Conservation (phyloP, 352 stramenopile species). For the Phytophthora podocarpi region DNA sequence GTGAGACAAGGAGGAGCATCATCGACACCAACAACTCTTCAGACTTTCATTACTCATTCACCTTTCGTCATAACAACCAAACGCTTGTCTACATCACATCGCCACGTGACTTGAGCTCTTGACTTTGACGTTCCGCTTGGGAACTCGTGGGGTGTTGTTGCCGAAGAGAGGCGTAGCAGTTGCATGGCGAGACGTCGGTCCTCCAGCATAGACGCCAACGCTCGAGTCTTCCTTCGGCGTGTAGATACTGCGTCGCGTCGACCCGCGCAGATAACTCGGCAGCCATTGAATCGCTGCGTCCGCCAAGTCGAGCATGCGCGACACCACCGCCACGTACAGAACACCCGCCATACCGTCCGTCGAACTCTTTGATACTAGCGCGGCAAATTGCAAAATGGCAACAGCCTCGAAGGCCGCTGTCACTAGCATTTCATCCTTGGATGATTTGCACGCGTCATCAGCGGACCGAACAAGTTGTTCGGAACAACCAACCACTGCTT, state of each 20-base stretch:
- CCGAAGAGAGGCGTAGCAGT: neutral
- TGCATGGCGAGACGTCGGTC: slow-evolving; percentile 11
- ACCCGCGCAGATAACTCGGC: slow-evolving; percentile 9
- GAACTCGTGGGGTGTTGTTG: neutral
- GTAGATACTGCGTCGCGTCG: slow-evolving; percentile 20
- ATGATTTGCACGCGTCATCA: slow-evolving; percentile 1
- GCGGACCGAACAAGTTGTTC: neutral
- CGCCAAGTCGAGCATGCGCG: slow-evolving; percentile 13
- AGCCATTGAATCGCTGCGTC: slow-evolving; percentile 11
- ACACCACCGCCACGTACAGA: slow-evolving; percentile 30
- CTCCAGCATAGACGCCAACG: neutral
- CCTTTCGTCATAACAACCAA: neutral
- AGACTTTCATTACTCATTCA: neutral
- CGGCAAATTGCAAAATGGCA: slow-evolving; percentile 23
- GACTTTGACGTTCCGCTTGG: slow-evolving; percentile 1
- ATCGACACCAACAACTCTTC: too few relatives aligned
- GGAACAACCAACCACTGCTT: neutral
- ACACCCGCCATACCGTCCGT: slow-evolving; percentile 24
- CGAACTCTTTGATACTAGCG: neutral
- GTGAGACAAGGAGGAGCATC: too few relatives aligned
- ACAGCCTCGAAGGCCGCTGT: neutral
- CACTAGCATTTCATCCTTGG: slow-evolving; percentile 3
- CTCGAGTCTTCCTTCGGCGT: slow-evolving; percentile 25
- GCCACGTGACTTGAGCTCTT: slow-evolving; percentile 8
- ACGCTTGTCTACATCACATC: neutral